Conservation (phyloP, 129 eudicot species). For the Gnaphalium uliginosum region DNA sequence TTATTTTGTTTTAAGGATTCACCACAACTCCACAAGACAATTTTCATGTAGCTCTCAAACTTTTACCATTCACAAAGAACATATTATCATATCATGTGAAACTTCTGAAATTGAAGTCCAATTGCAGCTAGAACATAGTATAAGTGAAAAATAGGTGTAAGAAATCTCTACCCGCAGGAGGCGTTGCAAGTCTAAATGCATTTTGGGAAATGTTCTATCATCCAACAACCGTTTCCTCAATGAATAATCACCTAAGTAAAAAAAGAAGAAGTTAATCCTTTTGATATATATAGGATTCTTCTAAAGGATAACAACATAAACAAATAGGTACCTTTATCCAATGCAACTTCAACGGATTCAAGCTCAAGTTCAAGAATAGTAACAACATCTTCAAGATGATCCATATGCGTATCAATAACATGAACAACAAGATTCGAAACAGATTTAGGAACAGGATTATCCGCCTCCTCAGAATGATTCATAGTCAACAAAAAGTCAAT, state of each 20-base stretch:
- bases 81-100: neutral
- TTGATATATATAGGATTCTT: neutral
- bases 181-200: conserved; percentile 93
- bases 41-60: too few relatives aligned
- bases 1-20: too few relatives aligned
- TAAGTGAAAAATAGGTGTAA: too few relatives aligned
- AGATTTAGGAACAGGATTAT: conserved; percentile 90
- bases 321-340: conserved; percentile 69
- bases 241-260: conserved; percentile 66
- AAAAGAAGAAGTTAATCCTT: neutral
- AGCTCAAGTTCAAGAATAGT: conserved; percentile 92
- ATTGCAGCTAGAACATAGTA: too few relatives aligned
- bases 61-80: too few relatives aligned
- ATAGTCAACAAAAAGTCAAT: conserved; percentile 79
- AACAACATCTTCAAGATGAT: conserved; percentile 91
- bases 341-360: conserved; percentile 76
- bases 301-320: neutral
- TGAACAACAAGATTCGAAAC: conserved; percentile 86
- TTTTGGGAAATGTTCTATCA: conserved; percentile 88
- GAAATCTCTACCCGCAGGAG: conserved; percentile 64
- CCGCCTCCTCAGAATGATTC: conserved; percentile 98
- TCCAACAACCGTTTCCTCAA: conserved; percentile 77
- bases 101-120: neutral
- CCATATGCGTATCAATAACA: conserved; percentile 87
- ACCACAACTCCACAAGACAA: too few relatives aligned